A percentile compares a stretch with the other conserved stretches of the same genome.
phyloP scores from a whole-genome alignment of 2,329 filamentous ascomycete species.

The Nemania sp. region DNA sequence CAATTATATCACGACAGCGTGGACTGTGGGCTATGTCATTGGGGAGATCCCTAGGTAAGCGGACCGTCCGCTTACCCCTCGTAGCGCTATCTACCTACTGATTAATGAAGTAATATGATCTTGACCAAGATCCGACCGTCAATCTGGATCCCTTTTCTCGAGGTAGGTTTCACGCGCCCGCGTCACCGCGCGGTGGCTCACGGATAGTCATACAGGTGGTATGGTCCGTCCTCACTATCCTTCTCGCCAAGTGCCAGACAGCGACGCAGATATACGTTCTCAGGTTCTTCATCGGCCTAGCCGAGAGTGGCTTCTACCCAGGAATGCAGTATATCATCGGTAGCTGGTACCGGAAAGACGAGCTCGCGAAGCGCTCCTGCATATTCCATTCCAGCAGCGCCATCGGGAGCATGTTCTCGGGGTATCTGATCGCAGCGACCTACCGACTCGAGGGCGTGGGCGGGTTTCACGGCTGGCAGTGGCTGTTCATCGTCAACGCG shows the following conservation, averaged over 20 bases:
- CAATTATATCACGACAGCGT: slow-evolving; percentile 39
- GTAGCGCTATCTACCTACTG: slow-evolving; percentile 16
- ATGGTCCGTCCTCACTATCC: slow-evolving; percentile 41
- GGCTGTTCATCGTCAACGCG: slow-evolving; percentile 57
- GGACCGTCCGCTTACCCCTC: too few relatives aligned
- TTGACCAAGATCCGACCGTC: slow-evolving; percentile 43
- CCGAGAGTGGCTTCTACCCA: slow-evolving; percentile 37
- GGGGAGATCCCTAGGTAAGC: slow-evolving; percentile 39
- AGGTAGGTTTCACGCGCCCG: slow-evolving; percentile 20
- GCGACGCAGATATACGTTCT: slow-evolving; percentile 42
- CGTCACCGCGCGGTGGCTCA: background rate
- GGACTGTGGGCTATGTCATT: slow-evolving; percentile 39
- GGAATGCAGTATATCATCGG: slow-evolving; percentile 43
- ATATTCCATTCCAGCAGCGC: slow-evolving; percentile 42
- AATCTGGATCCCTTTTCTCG: slow-evolving; percentile 43
- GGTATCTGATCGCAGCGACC: slow-evolving; percentile 58
- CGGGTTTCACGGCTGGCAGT: slow-evolving; percentile 58
- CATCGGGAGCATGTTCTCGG: slow-evolving; percentile 46
- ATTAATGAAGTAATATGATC: slow-evolving; percentile 37
- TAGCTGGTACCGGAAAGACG: slow-evolving; percentile 44
- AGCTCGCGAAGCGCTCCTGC: slow-evolving; percentile 51
- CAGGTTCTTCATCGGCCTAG: slow-evolving; percentile 43
- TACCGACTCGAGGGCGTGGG: slow-evolving; percentile 52
- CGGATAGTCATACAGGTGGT: slow-evolving; percentile 17
- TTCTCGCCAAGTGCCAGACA: slow-evolving; percentile 40